A percentile compares a stretch with the other conserved stretches of the same genome.
These are phyloP conservation scores for Colletotrichum sp. DNA, from an alignment of 2,329 filamentous ascomycete species.

Conservation along the genomic window DNA sequence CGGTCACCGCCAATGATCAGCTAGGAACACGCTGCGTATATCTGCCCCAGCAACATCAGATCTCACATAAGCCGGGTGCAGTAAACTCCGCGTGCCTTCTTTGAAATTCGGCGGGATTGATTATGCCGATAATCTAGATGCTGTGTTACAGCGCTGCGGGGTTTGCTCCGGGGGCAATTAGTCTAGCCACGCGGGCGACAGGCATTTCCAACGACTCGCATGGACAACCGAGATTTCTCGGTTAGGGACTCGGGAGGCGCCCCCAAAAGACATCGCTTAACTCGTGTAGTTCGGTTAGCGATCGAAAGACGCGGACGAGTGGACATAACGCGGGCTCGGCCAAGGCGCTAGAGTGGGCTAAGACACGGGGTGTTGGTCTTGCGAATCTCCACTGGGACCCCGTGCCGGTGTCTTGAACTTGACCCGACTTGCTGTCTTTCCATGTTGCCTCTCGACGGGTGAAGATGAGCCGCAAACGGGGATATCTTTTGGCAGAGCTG, in stretches of 20 bases:
- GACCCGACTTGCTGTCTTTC: not conserved
- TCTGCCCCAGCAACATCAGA: not conserved
- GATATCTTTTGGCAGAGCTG: not conserved
- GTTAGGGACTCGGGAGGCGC: not conserved
- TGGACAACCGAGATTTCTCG: not conserved
- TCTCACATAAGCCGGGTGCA: not conserved
- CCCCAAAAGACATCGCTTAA: conserved; percentile 9
- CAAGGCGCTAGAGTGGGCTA: conserved; percentile 19
- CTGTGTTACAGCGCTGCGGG: not conserved
- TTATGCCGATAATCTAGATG: not conserved
- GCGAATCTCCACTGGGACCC: not conserved
- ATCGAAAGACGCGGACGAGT: not conserved
- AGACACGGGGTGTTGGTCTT: not conserved
- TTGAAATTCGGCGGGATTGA: not conserved
- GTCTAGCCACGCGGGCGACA: conserved; percentile 1
- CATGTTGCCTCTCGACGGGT: not conserved
- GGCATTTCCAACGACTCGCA: not conserved
- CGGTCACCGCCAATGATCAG: not conserved
- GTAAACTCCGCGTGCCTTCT: not conserved
- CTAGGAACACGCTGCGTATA: not conserved
- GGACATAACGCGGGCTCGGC: not conserved
- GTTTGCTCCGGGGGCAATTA: not conserved
- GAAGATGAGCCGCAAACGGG: not conserved
- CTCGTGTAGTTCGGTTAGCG: conserved; percentile 10
- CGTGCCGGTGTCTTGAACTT: not conserved